A percentile compares a stretch with the other conserved stretches of the same genome.
These are phyloP conservation scores for Steccherinum ochraceum DNA, from an alignment of 768 basidiomycete species.

Conservation along the genomic window DNA sequence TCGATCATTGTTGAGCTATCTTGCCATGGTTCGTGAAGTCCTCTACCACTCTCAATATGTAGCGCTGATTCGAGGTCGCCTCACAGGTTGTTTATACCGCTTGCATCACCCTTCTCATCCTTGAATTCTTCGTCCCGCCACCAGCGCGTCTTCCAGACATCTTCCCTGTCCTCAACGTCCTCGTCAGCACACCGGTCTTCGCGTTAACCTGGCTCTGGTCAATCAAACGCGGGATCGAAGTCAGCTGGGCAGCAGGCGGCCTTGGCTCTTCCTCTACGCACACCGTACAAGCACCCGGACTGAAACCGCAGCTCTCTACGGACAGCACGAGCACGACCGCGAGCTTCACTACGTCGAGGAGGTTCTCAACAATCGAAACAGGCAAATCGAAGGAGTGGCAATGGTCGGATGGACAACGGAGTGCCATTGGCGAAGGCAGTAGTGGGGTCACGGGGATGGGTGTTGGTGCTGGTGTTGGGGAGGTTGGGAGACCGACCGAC, in stretches of 20 bases:
- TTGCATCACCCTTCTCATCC: conserved; percentile 49
- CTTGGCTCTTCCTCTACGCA: conserved; percentile 19
- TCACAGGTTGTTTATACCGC: conserved; percentile 48
- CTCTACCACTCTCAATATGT: background rate
- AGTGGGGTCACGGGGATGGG: background rate
- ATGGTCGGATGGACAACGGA: background rate
- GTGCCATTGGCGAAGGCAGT: background rate
- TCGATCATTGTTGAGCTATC: conserved; percentile 42
- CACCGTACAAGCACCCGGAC: background rate
- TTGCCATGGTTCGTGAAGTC: conserved; percentile 42
- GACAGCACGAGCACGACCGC: background rate
- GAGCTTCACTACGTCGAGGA: background rate
- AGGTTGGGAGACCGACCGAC: background rate
- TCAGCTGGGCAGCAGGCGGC: conserved; percentile 73
- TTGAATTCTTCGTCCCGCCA: conserved; percentile 56
- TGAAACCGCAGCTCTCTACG: background rate
- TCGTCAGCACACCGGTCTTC: conserved; percentile 77
- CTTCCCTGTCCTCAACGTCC: conserved; percentile 79
- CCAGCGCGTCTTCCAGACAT: conserved; percentile 81
- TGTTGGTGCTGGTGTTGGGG: background rate
- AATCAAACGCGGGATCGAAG: conserved; percentile 72
- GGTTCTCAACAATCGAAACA: background rate
- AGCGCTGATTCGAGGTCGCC: background rate
- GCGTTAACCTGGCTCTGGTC: conserved; percentile 85
- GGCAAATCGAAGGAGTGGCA: background rate